Percentiles rank a stretch among this genome's conserved stretches.
Conservation (phyloP, 73 alveolate species). For the Uronychia setigera region DNA sequence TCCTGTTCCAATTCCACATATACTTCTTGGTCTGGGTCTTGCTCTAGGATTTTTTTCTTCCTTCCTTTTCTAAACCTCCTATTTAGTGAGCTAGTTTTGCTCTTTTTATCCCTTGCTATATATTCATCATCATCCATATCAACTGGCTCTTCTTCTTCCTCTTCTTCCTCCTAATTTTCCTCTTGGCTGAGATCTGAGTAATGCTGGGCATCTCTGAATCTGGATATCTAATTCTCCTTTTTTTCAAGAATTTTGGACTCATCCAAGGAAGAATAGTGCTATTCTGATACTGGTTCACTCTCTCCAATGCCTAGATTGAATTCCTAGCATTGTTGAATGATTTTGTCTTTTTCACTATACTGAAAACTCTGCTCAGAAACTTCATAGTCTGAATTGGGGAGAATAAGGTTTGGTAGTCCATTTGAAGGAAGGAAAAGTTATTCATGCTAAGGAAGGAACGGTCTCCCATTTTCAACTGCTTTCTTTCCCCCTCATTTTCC, state of each 20-base stretch:
- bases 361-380: no score
- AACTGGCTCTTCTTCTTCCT: background rate
- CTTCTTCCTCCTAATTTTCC: background rate
- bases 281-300: no score
- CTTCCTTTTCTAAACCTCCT: background rate
- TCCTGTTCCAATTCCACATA: background rate
- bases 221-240: background rate
- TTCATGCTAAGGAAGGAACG: no score
- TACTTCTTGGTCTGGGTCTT: background rate
- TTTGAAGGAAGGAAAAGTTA: no score
- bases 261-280: background rate
- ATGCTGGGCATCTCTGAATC: background rate
- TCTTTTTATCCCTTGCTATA: background rate
- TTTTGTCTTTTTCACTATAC: no score
- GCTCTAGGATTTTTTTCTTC: background rate
- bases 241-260: background rate
- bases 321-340: no score
- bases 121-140: background rate
- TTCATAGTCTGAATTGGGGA: no score
- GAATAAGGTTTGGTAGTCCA: no score
- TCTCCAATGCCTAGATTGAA: no score
- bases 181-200: background rate
- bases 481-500: no score
- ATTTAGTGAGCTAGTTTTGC: background rate
- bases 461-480: no score